Conservation (phyloP, 192 early-diverging fungal genomes). For the Podila clonocystis region DNA sequence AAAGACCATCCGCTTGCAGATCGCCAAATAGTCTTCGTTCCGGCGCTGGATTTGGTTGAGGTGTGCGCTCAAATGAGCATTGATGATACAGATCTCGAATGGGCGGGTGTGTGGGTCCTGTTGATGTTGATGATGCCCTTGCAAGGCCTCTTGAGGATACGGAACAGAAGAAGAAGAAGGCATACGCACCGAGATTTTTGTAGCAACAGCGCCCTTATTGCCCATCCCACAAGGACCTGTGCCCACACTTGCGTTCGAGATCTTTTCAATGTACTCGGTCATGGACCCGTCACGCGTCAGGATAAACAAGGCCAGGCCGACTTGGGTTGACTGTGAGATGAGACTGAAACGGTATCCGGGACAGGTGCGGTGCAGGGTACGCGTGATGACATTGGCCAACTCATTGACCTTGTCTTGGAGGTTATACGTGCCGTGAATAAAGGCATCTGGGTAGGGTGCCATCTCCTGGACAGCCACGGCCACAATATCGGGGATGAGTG, state of each 20-base stretch:
- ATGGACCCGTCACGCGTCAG: constrained; percentile 42
- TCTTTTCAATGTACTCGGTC: constrained; percentile 27
- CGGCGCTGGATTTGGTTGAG: constrained; percentile 41
- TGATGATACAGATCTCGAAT: constrained; percentile 52
- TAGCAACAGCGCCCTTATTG: constrained; percentile 55
- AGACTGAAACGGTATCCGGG: constrained; percentile 42
- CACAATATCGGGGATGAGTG: constrained; percentile 54
- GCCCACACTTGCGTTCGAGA: constrained; percentile 30
- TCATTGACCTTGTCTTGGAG: constrained; percentile 21
- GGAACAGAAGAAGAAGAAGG: not conserved
- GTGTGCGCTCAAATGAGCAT: constrained; percentile 50
- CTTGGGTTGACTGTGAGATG: constrained; percentile 24
- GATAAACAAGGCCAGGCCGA: constrained; percentile 52
- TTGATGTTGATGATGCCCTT: not conserved
- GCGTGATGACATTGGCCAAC: constrained; percentile 31
- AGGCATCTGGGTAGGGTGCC: constrained; percentile 44
- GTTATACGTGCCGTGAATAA: constrained; percentile 32
- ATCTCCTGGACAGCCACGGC: constrained; percentile 57
- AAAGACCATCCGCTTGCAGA: constrained; percentile 39
- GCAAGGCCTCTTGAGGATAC: not conserved
- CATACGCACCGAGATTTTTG: constrained; percentile 31
- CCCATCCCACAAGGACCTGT: constrained; percentile 48
- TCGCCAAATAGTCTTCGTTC: constrained; percentile 45
- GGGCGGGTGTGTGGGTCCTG: not conserved
- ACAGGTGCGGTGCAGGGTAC: constrained; percentile 37